phyloP scores from a whole-genome alignment of 257 asterid species.

The Misopates orontium region DNA sequence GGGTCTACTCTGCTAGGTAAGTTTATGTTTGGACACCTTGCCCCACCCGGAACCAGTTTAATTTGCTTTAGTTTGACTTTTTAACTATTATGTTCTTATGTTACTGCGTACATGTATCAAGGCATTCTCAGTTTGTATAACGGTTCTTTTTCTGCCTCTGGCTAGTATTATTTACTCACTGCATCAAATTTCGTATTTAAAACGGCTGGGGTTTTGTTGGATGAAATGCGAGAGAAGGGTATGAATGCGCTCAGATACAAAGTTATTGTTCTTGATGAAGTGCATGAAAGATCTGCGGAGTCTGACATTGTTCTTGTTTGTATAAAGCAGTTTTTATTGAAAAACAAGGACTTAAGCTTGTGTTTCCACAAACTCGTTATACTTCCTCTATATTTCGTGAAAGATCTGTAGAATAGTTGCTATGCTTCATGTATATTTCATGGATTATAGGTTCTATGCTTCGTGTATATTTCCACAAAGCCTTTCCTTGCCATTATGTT shows the following conservation, averaged over 20 bases:
- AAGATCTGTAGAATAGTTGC: not conserved
- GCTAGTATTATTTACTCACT: conserved; percentile 23
- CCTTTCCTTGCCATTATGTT: conserved; percentile 26
- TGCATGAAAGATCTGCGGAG: conserved; percentile 98
- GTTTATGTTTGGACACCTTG: conserved; percentile 20
- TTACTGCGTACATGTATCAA: too few species aligned
- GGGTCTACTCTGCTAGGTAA: conserved; percentile 76
- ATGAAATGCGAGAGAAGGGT: conserved; percentile 97
- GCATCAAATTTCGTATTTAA: conserved; percentile 55
- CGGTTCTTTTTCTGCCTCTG: conserved; percentile 9
- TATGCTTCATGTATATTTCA: too few species aligned
- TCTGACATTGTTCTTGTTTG: conserved; percentile 97
- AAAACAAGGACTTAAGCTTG: conserved; percentile 66
- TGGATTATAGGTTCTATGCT: not conserved
- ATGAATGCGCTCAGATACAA: conserved; percentile 81
- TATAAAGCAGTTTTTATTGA: conserved; percentile 83
- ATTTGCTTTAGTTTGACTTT: not conserved
- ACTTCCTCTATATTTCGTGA: not conserved
- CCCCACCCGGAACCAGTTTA: not conserved
- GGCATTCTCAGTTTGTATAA: too few species aligned
- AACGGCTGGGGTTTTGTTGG: conserved; percentile 98
- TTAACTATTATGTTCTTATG: not conserved
- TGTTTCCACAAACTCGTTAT: conserved; percentile 8
- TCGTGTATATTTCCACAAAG: conserved; percentile 13
- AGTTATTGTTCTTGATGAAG: conserved; percentile 94